Evolutionary conservation across 768 basidiomycete genomes (phyloP), one percentile per base, ranked within the genome.

Genomic region (Obba rivulosa): DNA sequence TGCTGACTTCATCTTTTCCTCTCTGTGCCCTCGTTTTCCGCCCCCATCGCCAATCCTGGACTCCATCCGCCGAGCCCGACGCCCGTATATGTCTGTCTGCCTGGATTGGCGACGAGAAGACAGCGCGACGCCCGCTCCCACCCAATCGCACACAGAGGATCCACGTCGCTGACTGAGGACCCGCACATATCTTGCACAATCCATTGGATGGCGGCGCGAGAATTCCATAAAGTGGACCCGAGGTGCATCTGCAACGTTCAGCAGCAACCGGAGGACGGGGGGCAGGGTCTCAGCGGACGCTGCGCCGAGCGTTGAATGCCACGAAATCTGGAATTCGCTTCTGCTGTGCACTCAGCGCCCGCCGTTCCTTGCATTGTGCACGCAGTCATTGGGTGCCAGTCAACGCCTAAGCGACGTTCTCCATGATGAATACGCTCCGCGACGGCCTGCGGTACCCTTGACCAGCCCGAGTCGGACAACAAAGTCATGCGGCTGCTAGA

Each of bases 351-450:
- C 28, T 5, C 28, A 7, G 7, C 28, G 28, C 28, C 7, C 28
- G 5, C 28, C 7, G 5, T 13, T 13, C 28, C 28, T 31, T 87
- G 85, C 53, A 89, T 75, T 10, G 85, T 86, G 48, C 75, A 69
- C 76, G 78, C 88, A 44, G 71, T 73, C 11, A 69, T 75, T 2
- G 82, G 78, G 52, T 61, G 68, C 42, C 63, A 63, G 52, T 66
- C 61, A 31, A 49, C 52, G 43, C 62, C 56, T 21, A 48, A 49
- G 53, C 57, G 52, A 39, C 48, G 59, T 40, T 65, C 28, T 31
- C 28, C 13, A 31, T 31, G 28, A 31, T 31, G 28, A 31, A 31
- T 13, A 31, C 28, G 5, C 7, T 31, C 28, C 13, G 28, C 28
- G 28, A 31, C 28, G 28, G 28, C 28, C 28, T 31, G 28, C 28